These are phyloP conservation scores for Russula olivacea DNA, from an alignment of 768 basidiomycete genomes.

Conservation along the genomic window DNA sequence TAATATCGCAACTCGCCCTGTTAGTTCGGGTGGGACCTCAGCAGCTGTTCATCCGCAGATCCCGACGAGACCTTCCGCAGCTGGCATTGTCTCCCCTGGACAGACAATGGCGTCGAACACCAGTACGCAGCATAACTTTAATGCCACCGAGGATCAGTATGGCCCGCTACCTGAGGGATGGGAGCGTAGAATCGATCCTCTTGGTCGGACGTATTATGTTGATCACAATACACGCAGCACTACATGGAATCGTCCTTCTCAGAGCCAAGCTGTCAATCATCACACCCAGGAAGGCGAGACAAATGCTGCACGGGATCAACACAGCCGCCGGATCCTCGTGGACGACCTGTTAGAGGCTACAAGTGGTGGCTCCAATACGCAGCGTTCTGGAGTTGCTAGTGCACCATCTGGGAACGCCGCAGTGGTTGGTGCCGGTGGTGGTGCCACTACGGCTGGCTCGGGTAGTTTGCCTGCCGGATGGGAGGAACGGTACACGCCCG, in stretches of 20 bases:
- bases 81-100: slow-evolving; percentile 32
- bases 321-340: slow-evolving; percentile 74
- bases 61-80: slow-evolving; percentile 32
- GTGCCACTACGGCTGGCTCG: slow-evolving; percentile 62
- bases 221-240: slow-evolving; percentile 98
- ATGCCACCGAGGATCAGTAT: slow-evolving; percentile 90
- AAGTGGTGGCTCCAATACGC: slow-evolving; percentile 31
- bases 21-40: slow-evolving; percentile 33
- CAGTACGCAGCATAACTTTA: slow-evolving; percentile 65
- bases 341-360: slow-evolving; percentile 80
- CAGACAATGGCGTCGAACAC: slow-evolving; percentile 31
- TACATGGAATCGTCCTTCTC: slow-evolving; percentile 92
- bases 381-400: slow-evolving; percentile 29
- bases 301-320: slow-evolving; percentile 81
- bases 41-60: slow-evolving; percentile 25
- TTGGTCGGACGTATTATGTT: slow-evolving; percentile 95
- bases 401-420: slow-evolving; percentile 34
- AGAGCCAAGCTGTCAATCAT: slow-evolving; percentile 67
- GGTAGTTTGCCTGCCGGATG: slow-evolving; percentile 94
- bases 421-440: slow-evolving; percentile 43
- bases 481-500: slow-evolving; percentile 98
- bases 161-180: slow-evolving; percentile 88
- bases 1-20: slow-evolving; percentile 32
- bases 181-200: slow-evolving; percentile 96
- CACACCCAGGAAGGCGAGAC: slow-evolving; percentile 70